Percentiles rank a stretch among this genome's conserved stretches.
These are phyloP conservation scores for Pythium aphanidermatum DNA, from an alignment of 352 stramenopile species.

Conservation along the genomic window DNA sequence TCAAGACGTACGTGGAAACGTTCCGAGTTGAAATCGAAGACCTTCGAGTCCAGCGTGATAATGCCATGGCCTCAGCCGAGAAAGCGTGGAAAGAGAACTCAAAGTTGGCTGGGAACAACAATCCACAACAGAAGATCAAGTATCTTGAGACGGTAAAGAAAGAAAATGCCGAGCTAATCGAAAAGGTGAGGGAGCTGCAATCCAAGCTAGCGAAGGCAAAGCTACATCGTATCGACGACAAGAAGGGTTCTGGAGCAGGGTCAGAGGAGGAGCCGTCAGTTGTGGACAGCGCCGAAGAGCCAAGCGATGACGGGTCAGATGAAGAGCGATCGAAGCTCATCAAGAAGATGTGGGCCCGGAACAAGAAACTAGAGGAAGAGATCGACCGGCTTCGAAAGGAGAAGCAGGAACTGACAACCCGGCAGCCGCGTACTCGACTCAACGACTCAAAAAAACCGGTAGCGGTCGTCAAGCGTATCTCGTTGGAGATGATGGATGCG, in stretches of 20 bases:
- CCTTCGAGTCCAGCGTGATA: slow-evolving; percentile 45
- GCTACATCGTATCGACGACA: slow-evolving; percentile 5
- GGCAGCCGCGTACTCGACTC: slow-evolving; percentile 8
- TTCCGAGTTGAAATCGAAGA: slow-evolving; percentile 47
- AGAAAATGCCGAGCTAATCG: slow-evolving; percentile 45
- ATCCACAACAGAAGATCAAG: slow-evolving; percentile 67
- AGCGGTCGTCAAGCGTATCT: neutral
- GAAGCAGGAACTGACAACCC: slow-evolving; percentile 18
- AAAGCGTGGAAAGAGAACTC: slow-evolving; percentile 51
- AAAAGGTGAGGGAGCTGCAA: slow-evolving; percentile 56
- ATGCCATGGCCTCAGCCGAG: slow-evolving; percentile 46
- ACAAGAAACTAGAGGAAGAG: slow-evolving; percentile 40
- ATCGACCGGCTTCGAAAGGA: slow-evolving; percentile 40
- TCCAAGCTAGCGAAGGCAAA: slow-evolving; percentile 26
- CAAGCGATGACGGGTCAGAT: slow-evolving; percentile 20
- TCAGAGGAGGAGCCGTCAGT: slow-evolving; percentile 20
- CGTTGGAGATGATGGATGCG: neutral
- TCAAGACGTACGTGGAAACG: slow-evolving; percentile 55
- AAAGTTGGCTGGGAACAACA: slow-evolving; percentile 49
- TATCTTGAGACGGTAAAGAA: slow-evolving; percentile 67
- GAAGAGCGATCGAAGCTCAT: slow-evolving; percentile 37
- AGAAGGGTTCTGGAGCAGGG: slow-evolving; percentile 7
- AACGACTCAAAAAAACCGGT: slow-evolving; percentile 4
- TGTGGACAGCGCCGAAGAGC: slow-evolving; percentile 16
- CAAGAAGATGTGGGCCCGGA: slow-evolving; percentile 39